Percentiles rank a stretch among this genome's conserved stretches.
These are phyloP conservation scores for Chrysoporthe deuterocubensis DNA, from an alignment of 2,329 filamentous ascomycete genomes.

Conservation along the genomic window DNA sequence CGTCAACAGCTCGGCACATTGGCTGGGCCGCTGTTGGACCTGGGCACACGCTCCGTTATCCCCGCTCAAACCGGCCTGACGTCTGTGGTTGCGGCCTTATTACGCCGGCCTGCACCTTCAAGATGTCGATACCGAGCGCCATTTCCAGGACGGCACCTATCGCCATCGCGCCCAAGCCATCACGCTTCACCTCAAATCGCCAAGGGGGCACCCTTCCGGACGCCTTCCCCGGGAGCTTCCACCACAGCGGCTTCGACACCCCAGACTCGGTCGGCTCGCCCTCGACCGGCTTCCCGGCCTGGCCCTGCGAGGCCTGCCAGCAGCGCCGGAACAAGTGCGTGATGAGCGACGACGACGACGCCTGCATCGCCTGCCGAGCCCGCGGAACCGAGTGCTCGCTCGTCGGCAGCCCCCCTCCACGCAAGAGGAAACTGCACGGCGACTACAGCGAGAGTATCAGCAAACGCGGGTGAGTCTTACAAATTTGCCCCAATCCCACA, in stretches of 20 bases:
- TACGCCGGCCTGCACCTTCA: slow-evolving; percentile 29
- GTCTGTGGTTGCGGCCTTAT: slow-evolving; percentile 9
- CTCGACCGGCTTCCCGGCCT: slow-evolving; percentile 46
- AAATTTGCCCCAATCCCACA: slow-evolving; percentile 7
- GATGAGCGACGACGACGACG: slow-evolving; percentile 70
- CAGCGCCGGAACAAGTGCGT: slow-evolving; percentile 77
- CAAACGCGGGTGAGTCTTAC: slow-evolving; percentile 70
- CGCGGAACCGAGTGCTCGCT: slow-evolving; percentile 81
- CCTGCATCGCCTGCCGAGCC: slow-evolving; percentile 77
- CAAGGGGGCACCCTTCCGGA: slow-evolving; percentile 56
- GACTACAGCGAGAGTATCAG: slow-evolving; percentile 63
- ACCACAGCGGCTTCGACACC: slow-evolving; percentile 51
- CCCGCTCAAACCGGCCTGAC: not conserved
- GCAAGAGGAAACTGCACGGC: slow-evolving; percentile 78
- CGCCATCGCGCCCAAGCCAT: slow-evolving; percentile 66
- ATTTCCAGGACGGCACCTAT: slow-evolving; percentile 67
- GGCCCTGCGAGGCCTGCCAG: slow-evolving; percentile 75
- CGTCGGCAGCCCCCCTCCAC: slow-evolving; percentile 73
- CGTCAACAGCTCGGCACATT: not conserved
- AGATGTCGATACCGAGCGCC: slow-evolving; percentile 58
- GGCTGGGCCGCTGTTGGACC: not conserved
- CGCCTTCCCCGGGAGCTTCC: slow-evolving; percentile 54
- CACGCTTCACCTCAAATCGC: slow-evolving; percentile 48
- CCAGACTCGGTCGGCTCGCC: slow-evolving; percentile 49
- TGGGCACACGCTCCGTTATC: not conserved